Evolutionary conservation across 371 early-diverging fungal genomes (phyloP).

Genomic region (Aphelidium insulamus): DNA sequence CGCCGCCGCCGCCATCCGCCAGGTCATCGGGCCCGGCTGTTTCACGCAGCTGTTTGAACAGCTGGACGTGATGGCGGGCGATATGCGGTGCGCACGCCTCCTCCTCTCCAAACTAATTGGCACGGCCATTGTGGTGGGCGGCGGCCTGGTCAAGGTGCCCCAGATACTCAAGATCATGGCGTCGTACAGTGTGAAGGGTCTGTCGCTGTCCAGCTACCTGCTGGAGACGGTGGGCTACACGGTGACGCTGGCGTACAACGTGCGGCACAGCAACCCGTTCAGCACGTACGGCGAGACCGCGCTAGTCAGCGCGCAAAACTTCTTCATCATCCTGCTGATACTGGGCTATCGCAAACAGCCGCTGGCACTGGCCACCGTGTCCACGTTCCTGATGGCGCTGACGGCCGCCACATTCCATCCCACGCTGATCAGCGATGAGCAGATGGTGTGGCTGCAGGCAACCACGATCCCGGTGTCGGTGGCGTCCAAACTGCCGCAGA

Average conservation of each 20-base stretch:
- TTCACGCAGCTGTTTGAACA: no score
- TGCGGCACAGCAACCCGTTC: constrained; percentile 56
- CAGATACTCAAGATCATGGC: constrained; percentile 73
- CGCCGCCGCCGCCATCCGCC: no score
- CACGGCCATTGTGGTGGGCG: constrained; percentile 69
- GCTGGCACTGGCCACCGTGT: constrained; percentile 10
- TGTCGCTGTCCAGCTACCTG: constrained; percentile 49
- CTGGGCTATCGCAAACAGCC: constrained; percentile 22
- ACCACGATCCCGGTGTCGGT: constrained; percentile 56
- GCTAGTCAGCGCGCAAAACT: constrained; percentile 55
- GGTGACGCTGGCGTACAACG: constrained; percentile 63
- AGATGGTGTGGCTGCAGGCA: constrained; percentile 39
- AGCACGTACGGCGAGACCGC: constrained; percentile 76
- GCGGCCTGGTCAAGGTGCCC: constrained; percentile 79
- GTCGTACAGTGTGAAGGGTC: constrained; percentile 47
- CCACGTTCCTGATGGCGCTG: constrained; percentile 15
- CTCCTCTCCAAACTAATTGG: constrained; percentile 81
- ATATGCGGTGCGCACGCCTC: no score
- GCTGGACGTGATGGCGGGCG: no score
- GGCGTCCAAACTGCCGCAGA: constrained; percentile 68
- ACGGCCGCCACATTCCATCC: no score
- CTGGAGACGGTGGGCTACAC: constrained; percentile 59
- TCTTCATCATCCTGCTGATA: constrained; percentile 48
- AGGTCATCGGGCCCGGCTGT: no score
- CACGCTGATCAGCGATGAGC: constrained; percentile 16